These are phyloP conservation scores for Cyberlindnera samutprakarnensis DNA, from an alignment of 805 yeast species.

Conservation along the genomic window DNA sequence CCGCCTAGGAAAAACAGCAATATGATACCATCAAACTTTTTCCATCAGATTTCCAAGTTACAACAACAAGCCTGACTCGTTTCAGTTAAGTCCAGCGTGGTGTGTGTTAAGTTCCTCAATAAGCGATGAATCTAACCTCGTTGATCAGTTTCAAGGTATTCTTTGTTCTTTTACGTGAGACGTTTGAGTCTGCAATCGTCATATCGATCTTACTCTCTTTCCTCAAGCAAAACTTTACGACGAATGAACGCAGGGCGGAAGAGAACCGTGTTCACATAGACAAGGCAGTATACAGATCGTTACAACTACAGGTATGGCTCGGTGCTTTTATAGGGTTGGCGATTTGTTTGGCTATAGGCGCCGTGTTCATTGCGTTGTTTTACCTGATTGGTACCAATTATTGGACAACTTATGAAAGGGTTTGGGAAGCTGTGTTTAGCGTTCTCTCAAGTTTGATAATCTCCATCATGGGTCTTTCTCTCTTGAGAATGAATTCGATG, in stretches of 20 bases:
- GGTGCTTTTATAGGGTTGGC: conserved; percentile 73
- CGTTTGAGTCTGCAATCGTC: conserved; percentile 86
- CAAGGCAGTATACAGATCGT: conserved; percentile 28
- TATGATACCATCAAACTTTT: too few relatives aligned
- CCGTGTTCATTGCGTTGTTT: conserved; percentile 62
- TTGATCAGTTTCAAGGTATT: conserved; percentile 48
- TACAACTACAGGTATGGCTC: conserved; percentile 69
- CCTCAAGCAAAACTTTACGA: conserved; percentile 75
- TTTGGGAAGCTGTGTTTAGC: conserved; percentile 87
- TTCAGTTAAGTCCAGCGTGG: too few relatives aligned
- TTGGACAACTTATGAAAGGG: conserved; percentile 81
- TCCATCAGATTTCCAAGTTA: too few relatives aligned
- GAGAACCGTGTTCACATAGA: conserved; percentile 22
- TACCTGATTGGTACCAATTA: conserved; percentile 75
- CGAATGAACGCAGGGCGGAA: conserved; percentile 8
- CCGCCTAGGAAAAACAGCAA: too few relatives aligned
- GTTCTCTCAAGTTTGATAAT: conserved; percentile 72
- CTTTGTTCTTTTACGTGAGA: conserved; percentile 87
- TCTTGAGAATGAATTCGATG: conserved; percentile 74
- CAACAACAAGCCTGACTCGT: too few relatives aligned
- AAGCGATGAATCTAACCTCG: not conserved
- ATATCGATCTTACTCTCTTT: conserved; percentile 89
- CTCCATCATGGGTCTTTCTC: conserved; percentile 80
- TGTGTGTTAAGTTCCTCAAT: too few relatives aligned
- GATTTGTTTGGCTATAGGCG: conserved; percentile 68